Conservation (phyloP, 768 basidiomycete species). For the Tubosaeta sp. region DNA sequence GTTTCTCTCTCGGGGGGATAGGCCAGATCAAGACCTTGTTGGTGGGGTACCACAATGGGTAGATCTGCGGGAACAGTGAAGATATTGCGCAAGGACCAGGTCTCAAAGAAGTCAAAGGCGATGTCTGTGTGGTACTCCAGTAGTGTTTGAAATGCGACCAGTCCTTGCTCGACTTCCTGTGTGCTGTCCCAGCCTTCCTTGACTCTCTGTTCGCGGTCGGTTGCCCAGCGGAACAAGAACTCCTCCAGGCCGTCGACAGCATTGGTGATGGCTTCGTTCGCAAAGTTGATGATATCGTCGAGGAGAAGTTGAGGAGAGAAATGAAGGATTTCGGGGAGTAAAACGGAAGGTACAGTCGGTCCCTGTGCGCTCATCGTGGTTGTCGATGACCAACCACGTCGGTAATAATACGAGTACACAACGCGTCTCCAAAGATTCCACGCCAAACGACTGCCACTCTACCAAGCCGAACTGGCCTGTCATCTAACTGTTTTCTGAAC, state of each 20-base stretch:
- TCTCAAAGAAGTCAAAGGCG: slow-evolving; percentile 89
- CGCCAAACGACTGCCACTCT: neutral
- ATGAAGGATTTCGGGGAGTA: slow-evolving; percentile 57
- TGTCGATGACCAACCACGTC: neutral
- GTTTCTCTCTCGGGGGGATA: slow-evolving; percentile 53
- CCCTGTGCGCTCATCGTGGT: slow-evolving; percentile 26
- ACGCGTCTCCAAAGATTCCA: slow-evolving; percentile 27
- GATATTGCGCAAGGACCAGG: slow-evolving; percentile 85
- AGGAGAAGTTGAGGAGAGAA: slow-evolving; percentile 82
- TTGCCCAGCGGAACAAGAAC: slow-evolving; percentile 70
- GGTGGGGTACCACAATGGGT: slow-evolving; percentile 72
- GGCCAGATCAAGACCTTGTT: slow-evolving; percentile 65
- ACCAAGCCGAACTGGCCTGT: neutral
- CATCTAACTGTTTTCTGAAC: neutral
- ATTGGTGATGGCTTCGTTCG: slow-evolving; percentile 73
- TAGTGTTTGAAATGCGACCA: slow-evolving; percentile 84
- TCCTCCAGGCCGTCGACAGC: slow-evolving; percentile 78
- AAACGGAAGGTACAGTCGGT: slow-evolving; percentile 22
- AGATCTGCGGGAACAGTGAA: slow-evolving; percentile 71
- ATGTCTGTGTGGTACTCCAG: slow-evolving; percentile 85
- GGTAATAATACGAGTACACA: slow-evolving; percentile 23
- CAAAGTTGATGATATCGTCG: slow-evolving; percentile 82
- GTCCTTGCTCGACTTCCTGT: slow-evolving; percentile 72
- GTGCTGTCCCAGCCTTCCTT: slow-evolving; percentile 53
- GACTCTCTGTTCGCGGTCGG: slow-evolving; percentile 50